A percentile compares a stretch with the other conserved stretches of the same genome.
These are phyloP conservation scores for Theileria sp. DNA, from an alignment of 169 alveolate species.

Conservation along the genomic window DNA sequence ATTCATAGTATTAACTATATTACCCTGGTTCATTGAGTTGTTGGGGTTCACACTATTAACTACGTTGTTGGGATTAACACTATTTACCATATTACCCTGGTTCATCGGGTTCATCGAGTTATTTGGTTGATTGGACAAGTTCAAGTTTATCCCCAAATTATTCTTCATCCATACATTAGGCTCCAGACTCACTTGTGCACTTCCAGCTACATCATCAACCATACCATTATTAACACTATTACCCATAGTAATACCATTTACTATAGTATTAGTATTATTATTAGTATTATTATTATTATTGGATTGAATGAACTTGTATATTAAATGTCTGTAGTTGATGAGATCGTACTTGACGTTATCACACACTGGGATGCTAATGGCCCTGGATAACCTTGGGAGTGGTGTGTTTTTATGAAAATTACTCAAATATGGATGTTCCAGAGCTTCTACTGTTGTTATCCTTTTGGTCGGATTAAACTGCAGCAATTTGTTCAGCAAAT, in stretches of 20 bases:
- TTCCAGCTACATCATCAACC: not conserved
- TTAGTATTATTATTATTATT: not conserved
- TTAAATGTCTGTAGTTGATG: conserved; percentile 53
- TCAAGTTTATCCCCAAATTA: not conserved
- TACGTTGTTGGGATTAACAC: too few relatives aligned
- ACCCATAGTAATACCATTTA: not conserved
- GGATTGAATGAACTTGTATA: conserved; percentile 53
- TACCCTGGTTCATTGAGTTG: not conserved
- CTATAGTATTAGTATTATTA: not conserved
- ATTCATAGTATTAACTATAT: not conserved
- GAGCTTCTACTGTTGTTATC: conserved; percentile 55
- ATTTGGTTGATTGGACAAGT: too few relatives aligned
- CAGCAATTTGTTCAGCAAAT: conserved; percentile 38
- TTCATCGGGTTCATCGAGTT: too few relatives aligned
- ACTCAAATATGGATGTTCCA: conserved; percentile 61
- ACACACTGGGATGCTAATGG: conserved; percentile 56
- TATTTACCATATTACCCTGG: too few relatives aligned
- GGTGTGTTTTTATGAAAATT: conserved; percentile 55
- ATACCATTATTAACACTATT: conserved; percentile 16
- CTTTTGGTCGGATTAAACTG: conserved; percentile 68
- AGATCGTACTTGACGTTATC: conserved; percentile 65
- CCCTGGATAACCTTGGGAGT: conserved; percentile 31
- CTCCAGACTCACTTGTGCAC: not conserved
- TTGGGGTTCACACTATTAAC: too few relatives aligned
- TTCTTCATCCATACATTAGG: not conserved